Percentiles rank a stretch among this genome's conserved stretches.
phyloP scores from a whole-genome alignment of 176 grass and related monocot genomes.

The Oryza officinalis region DNA sequence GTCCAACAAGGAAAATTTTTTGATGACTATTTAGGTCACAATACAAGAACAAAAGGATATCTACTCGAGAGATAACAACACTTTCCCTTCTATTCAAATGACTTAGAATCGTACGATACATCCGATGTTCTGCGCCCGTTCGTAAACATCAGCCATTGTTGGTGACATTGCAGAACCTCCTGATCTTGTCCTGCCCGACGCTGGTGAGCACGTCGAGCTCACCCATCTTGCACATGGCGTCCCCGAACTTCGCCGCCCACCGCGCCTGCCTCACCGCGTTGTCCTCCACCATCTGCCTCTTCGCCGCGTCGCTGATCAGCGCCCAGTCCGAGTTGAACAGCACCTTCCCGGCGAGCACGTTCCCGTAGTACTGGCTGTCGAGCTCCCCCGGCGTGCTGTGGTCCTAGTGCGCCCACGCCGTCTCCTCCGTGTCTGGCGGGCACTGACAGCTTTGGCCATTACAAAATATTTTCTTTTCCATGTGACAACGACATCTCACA shows the following conservation, averaged over 20 bases:
- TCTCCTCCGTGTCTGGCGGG: no score
- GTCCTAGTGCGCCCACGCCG: no score
- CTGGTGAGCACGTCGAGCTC: conserved; percentile 3
- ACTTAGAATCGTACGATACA: no score
- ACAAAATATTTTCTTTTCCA: no score
- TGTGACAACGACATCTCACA: no score
- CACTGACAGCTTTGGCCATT: no score
- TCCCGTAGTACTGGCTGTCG: conserved; percentile 17
- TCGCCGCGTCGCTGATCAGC: conserved; percentile 9
- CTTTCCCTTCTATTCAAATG: no score
- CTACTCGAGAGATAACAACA: no score
- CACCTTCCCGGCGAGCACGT: conserved; percentile 24
- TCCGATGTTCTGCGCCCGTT: no score
- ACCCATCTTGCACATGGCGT: conserved; percentile 35
- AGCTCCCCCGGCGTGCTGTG: not conserved
- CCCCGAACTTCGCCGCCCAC: conserved; percentile 31
- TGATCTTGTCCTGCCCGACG: conserved; percentile 10
- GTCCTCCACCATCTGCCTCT: conserved; percentile 17
- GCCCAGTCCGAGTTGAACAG: conserved; percentile 28
- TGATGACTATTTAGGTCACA: no score
- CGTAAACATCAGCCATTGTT: conserved; percentile 3
- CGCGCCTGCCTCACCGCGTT: not conserved
- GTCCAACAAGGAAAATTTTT: no score
- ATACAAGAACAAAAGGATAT: no score
- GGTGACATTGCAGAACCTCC: not conserved